A percentile compares a stretch with the other conserved stretches of the same genome.
These are phyloP conservation scores for Trichophyton schoenleinii DNA, from an alignment of 2,329 filamentous ascomycete genomes.

Conservation along the genomic window DNA sequence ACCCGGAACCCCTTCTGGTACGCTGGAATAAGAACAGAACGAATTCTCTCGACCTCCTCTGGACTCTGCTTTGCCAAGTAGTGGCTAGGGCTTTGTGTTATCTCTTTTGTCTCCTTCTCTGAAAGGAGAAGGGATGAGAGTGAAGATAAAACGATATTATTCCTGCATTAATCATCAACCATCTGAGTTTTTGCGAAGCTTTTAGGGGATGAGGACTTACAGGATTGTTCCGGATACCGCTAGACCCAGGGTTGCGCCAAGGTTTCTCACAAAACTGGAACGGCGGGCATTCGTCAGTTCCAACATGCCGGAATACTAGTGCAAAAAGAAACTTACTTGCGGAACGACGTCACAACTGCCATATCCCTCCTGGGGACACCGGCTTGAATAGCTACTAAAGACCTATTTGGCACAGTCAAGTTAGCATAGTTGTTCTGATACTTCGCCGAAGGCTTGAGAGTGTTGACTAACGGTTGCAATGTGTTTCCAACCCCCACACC, in stretches of 20 bases:
- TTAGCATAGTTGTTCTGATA: background rate
- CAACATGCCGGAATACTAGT: background rate
- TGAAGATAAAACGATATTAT: constrained; percentile 18
- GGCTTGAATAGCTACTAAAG: constrained; percentile 30
- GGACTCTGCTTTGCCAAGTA: constrained; percentile 20
- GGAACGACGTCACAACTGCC: constrained; percentile 30
- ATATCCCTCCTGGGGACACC: constrained; percentile 29
- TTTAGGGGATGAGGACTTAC: constrained; percentile 13
- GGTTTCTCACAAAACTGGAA: constrained; percentile 30
- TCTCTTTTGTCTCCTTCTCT: constrained; percentile 14
- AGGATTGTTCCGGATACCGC: constrained; percentile 32
- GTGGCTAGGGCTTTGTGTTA: constrained; percentile 22
- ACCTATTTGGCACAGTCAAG: background rate
- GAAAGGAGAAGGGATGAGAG: constrained; percentile 19
- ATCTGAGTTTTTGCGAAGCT: background rate
- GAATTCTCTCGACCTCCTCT: constrained; percentile 15
- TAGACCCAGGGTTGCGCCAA: constrained; percentile 31
- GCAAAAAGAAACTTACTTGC: constrained; percentile 18
- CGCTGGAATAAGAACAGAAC: constrained; percentile 21
- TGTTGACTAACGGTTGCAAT: constrained; percentile 31
- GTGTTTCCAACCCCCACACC: constrained; percentile 43
- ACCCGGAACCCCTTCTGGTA: constrained; percentile 30
- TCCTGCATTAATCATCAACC: constrained; percentile 14
- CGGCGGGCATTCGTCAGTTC: background rate
- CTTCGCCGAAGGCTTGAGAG: background rate